Base-by-base conservation (phyloP, 331 rosid species). In the Prunus yedoensis region DNA sequence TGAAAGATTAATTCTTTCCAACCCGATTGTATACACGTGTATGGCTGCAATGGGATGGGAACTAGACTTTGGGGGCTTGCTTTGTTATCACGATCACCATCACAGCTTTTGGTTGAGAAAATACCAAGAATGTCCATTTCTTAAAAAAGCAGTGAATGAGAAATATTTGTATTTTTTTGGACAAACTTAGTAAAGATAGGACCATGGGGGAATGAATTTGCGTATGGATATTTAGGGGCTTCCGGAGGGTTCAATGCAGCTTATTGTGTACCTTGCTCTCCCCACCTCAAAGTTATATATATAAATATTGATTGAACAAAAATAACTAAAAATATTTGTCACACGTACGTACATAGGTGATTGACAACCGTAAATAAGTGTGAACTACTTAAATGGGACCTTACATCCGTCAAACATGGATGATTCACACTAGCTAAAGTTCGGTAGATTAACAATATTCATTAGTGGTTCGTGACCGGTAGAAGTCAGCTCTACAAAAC, bases 31-130 rank as follows among this genome's bases (percentile, higher is more conserved):
- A 46, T 52, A 62, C 81, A 86, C 74, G 86, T 28, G 81, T 83
- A 57, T 61, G 75, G 70, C 59, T 65, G 71, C 58, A 68, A 76
- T 49, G 56, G 74, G 79, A 45, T 57, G 64, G 18, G 20, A 68
- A 71, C 54, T 65, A 70, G 86, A 70, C 82, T 75, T 64, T 53
- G 27, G 18, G 50, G 60, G 63, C 41, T 76, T 77, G 60, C 47
- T 62, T 53, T 63, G 67, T 77, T 81, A 52, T 77, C 79, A 41
- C 79, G 79, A 82, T 88, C 93, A 82, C 85, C 65, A 1, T 84
- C 88, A n/a, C 23, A 51, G 32, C 70, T 71, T 65, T 64, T 27
- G 66, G 74, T 68, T 73, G 77, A 71, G 88, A 78, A 81, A 76
- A 68, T 25, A 59, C 75, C 73, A 80, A 62, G 64, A 41, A n/a